These are phyloP conservation scores for Ascochyta koolunga DNA, from an alignment of 2,329 filamentous ascomycete species.

Conservation along the genomic window DNA sequence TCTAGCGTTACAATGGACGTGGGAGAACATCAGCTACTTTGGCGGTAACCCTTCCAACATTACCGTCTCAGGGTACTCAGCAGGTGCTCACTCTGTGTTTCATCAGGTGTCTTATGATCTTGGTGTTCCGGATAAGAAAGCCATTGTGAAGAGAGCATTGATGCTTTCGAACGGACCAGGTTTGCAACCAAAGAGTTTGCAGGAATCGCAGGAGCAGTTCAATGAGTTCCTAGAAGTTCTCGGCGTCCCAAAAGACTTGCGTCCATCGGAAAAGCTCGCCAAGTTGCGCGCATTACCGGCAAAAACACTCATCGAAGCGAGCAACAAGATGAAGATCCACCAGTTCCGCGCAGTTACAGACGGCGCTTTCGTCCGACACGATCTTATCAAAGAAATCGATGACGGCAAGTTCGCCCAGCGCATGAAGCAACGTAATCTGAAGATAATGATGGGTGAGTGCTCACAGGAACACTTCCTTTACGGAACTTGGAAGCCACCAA, in stretches of 20 bases:
- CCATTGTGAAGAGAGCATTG: conserved; percentile 58
- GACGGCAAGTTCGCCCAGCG: conserved; percentile 55
- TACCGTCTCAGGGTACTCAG: conserved; percentile 62
- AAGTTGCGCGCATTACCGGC: conserved; percentile 51
- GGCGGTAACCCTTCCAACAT: conserved; percentile 59
- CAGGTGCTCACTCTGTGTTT: conserved; percentile 62
- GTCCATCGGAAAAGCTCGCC: conserved; percentile 53
- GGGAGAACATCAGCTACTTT: conserved; percentile 58
- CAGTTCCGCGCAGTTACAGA: conserved; percentile 63
- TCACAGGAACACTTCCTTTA: conserved; percentile 61
- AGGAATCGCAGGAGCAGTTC: conserved; percentile 59
- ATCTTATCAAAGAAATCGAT: conserved; percentile 55
- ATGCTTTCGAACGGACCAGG: conserved; percentile 63
- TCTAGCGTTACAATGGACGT: conserved; percentile 62
- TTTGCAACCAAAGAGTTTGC: conserved; percentile 57
- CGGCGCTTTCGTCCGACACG: conserved; percentile 52
- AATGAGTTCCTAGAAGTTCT: conserved; percentile 56
- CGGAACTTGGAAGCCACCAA: conserved; percentile 57
- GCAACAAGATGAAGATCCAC: conserved; percentile 52
- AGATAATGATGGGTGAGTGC: conserved; percentile 62
- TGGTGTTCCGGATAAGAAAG: conserved; percentile 52
- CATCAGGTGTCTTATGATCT: conserved; percentile 65
- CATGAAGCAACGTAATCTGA: conserved; percentile 54
- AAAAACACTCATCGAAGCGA: conserved; percentile 52
- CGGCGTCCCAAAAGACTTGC: conserved; percentile 50